Evolutionary conservation across 306 rosid genomes (phyloP), one percentile per base, ranked within the genome.

Genomic region (Vigna mungo): DNA sequence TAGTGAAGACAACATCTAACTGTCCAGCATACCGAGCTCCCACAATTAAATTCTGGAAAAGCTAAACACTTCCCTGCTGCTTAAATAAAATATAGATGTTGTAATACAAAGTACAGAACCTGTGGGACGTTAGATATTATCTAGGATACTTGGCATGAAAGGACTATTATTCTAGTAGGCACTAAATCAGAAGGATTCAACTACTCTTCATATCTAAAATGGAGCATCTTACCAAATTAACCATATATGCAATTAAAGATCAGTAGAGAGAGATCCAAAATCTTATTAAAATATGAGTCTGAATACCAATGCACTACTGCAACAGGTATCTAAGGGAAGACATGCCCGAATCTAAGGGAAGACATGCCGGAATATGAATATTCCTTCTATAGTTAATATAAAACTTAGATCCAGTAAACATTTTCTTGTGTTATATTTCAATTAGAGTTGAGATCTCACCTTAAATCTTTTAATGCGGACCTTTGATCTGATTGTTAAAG

Each of bases 191-290:
- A 62, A 62, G 47, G 14, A 62, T 32, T 32, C 47, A 32, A 53
- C 34, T 25, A 36, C 14, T 90, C 94, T 0, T 89, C 96, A 2
- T 87, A 92, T 92, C 96, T 90, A 76, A 34, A n/a, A 55, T 64
- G 58, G 72, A 55, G 27, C 51, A 58, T 48, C 74, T 51, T 30
- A 69, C 34, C 60, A 68, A 68, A 48, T 75, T 12, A 68, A 51
- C 32, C 49, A 36, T 53, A 25, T 9, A 44, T 3, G 20, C 30
- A 59, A 30, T 12, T 11, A 70, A 16, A 59, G 51, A 23, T 46
- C 5, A 0, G 37, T 6, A 34, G 37, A 34, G 7, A 34, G 5
- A 34, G 37, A 34, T 10, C 15, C 18, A 61, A 61, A 60, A 61
- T 18, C 23, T 49, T 21, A 55, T 71, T 41, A 17, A 27, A 44